Base-by-base conservation (phyloP, 139 green algal genomes). In the Picochlorum sp. region DNA sequence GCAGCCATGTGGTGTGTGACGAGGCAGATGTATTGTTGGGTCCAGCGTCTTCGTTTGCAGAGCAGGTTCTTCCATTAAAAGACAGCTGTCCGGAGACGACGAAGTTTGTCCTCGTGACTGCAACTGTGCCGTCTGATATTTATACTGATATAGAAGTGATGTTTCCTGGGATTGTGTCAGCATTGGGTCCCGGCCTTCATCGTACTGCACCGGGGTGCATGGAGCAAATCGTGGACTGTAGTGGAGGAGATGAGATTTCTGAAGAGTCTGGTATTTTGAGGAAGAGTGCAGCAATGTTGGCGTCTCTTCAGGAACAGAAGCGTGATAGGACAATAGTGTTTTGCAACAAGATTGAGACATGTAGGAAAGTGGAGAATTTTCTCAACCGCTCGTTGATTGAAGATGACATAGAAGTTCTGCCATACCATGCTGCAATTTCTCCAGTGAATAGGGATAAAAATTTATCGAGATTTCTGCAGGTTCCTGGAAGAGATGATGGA, bases 201-300 rank as follows among this genome's bases (percentile, higher is more conserved):
- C 73, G 87, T 23, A 88, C 80, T 0, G 77, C 85, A 7, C 70
- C 84, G 55, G 85, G 85, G 4, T 68, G 88, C 47, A 63, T 66
- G n/a, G 85, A 97, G 81, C 83, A 94, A 76, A 75, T 97, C 26
- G 74, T 97, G 24, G 91, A 97, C 75, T 97, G 91, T 79, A 86
- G 70, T 57, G 90, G 92, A n/a, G 91, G 88, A 14, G 83, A 87
- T 9, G 85, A 90, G 45, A 76, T 92, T 8, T 78, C 64, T 16
- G 78, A 89, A 38, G 89, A 94, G 71, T 82, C 26, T 18, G 90
- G 83, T 21, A 85, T 82, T 21, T 31, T 41, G 44, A 79, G 90
- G 58, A 96, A 96, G 78, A 67, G 81, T 13, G 81, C 81, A 10
- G 85, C 87, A 21, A 67, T 96, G 45, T 28, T 73, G n/a, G 57